Evolutionary conservation across 139 green algal genomes (phyloP), one percentile per base, ranked within the genome.

Genomic region (Chlorella sorokiniana): DNA sequence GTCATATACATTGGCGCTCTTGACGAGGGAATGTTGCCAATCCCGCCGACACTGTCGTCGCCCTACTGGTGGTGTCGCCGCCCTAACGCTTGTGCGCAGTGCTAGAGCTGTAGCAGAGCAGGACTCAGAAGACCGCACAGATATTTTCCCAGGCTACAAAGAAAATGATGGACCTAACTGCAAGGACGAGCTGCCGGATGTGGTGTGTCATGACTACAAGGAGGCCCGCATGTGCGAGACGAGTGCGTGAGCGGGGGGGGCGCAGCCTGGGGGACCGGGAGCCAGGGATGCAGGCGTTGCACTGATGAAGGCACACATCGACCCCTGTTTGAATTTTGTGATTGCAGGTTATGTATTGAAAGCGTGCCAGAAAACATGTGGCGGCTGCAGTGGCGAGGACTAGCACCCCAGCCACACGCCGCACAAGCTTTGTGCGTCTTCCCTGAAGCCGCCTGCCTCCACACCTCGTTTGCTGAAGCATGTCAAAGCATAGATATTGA

Each of bases 131-230:
- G 54, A 79, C 73, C 23, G 73, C 1, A 33, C 7, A 14, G 71
- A 78, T 7, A 45, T 33, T 0, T 79, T 79, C 27, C 73, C 73
- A 4, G 73, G 73, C 1, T 79, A 79, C 54, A 79, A 79, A 27
- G 73, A 79, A 18, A 54, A 79, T 40, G 51, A 27, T 8, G 73
- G 14, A 8, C 73, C 73, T 10, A 33, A 41, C 8, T 79, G 73
- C 73, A 41, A 29, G 5, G 62, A 79, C 27, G 31, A 69, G 54
- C 37, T 79, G 37, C 33, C 54, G 0, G 54, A 38, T 31, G 73
- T 51, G 2, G 44, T 69, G 37, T 79, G 73, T 54, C 20, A 63
- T 44, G 70, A 77, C 31, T 77, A 77, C 44, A 42, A 64, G 10
- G 35, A 51, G n/a, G 70, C 70, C 23, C 6, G 10, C 4, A 77